Evolutionary conservation across 331 rosid species (phyloP).

Genomic region (Phaseolus coccineus): DNA sequence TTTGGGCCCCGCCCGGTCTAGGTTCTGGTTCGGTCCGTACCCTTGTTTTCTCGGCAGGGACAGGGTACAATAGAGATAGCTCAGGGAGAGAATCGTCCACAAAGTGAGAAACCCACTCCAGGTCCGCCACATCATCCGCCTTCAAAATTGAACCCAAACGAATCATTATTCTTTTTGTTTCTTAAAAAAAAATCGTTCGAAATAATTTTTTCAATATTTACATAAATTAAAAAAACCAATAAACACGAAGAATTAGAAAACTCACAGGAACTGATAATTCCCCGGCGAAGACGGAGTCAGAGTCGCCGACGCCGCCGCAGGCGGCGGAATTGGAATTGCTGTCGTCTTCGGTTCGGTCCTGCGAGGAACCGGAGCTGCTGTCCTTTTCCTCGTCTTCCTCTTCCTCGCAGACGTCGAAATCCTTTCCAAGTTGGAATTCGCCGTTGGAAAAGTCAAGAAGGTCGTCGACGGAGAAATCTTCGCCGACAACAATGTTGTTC

Average conservation of each 20-base stretch:
- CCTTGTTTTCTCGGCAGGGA: constrained; percentile 32
- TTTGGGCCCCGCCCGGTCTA: constrained; percentile 24
- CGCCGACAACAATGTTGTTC: constrained; percentile 57
- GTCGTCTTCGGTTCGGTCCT: constrained; percentile 53
- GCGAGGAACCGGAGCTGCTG: constrained; percentile 49
- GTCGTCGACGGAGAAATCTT: constrained; percentile 85
- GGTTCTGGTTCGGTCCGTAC: constrained; percentile 55
- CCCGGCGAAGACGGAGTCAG: constrained; percentile 61
- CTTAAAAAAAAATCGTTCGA: no score
- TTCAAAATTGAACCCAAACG: constrained; percentile 30
- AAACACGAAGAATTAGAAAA: not conserved
- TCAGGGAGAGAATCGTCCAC: constrained; percentile 78
- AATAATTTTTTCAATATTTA: no score
- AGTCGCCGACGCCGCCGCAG: constrained; percentile 41
- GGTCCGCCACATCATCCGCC: constrained; percentile 76
- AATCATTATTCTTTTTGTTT: not conserved
- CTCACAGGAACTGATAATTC: constrained; percentile 77
- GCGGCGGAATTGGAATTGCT: constrained; percentile 55
- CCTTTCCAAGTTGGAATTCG: constrained; percentile 41
- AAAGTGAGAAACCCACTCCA: constrained; percentile 93
- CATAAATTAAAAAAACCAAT: not conserved
- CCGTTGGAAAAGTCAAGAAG: constrained; percentile 73
- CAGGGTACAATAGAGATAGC: constrained; percentile 51
- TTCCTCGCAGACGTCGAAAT: constrained; percentile 43
- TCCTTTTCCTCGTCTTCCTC: constrained; percentile 53